Conservation (phyloP, 2,329 filamentous ascomycete genomes). For the Aspergillus terreus region DNA sequence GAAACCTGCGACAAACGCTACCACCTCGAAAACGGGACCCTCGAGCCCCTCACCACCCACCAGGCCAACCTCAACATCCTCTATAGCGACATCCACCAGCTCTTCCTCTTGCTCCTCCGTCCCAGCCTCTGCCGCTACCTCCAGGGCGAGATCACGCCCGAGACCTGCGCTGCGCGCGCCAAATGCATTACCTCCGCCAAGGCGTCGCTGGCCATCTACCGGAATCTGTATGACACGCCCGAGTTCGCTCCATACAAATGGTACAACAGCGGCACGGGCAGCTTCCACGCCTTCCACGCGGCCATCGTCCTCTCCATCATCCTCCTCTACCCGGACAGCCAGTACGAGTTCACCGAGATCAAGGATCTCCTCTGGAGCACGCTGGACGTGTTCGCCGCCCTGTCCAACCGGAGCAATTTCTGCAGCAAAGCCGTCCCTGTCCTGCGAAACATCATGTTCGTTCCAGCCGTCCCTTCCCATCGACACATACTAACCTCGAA, state of each 20-base stretch:
- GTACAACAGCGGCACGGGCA: conserved; percentile 38
- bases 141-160: conserved; percentile 27
- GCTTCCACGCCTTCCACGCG: conserved; percentile 41
- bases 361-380: conserved; percentile 26
- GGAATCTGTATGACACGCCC: conserved; percentile 26
- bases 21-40: conserved; percentile 16
- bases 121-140: conserved; percentile 31
- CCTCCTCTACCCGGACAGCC: conserved; percentile 25
- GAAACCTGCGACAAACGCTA: conserved; percentile 30
- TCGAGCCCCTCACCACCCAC: conserved; percentile 30
- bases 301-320: conserved; percentile 30
- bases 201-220: conserved; percentile 31
- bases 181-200: conserved; percentile 33
- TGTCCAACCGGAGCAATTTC: conserved; percentile 33
- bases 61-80: conserved; percentile 40
- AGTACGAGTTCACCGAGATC: conserved; percentile 27
- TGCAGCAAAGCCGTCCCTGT: conserved; percentile 36
- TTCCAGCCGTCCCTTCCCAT: background rate
- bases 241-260: conserved; percentile 36
- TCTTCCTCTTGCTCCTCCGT: conserved; percentile 36
- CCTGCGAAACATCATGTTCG: conserved; percentile 33
- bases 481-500: conserved; percentile 2
- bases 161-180: conserved; percentile 25
- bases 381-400: conserved; percentile 29
- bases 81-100: conserved; percentile 38